Base-by-base conservation (phyloP, 306 rosid species). In the Echinosophora koreensis region DNA sequence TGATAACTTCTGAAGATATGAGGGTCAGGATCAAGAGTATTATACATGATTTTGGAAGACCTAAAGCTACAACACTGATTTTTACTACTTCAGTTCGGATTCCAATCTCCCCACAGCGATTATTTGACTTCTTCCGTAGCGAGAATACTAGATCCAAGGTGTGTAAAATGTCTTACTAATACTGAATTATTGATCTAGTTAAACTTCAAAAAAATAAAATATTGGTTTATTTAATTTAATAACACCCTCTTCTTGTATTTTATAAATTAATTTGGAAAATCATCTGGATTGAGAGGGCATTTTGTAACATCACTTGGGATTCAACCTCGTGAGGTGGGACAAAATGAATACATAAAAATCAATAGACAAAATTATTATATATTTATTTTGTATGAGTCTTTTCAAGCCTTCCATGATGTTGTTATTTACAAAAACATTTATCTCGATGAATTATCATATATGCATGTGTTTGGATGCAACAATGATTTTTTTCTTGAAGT, bases 91-190 rank as follows among this genome's bases (percentile, higher is more conserved):
- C 86, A 11, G 9, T 52, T 2, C 6, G 49, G 78, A 65, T 79
- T 79, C 22, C 22, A 3, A 16, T 37, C 65, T 35, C 86, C 3
- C 81, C 80, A 28, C 69, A 5, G 6, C 10, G 11, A 6, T 1
- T 87, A 10, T 87, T 79, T 49, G 34, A 76, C 54, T 84, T 74
- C 69, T 88, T 87, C 49, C 81, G 84, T 4, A 4, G 47, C 8
- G 73, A 32, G 8, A 18, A 55, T 12, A 52, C 27, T 14, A 83
- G 84, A 71, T 0, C 1, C 16, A 35, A n/a, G 86, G 90, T 87
- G 78, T 22, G 0, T 22, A 22, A 22, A 22, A 22, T 22, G 22
- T 22, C 22, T 22, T 22, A 22, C 22, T 22, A 22, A 22, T 22
- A 22, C 1, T 22, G 22, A 22, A 22, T 22, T 22, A 22, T 22